Base-by-base conservation (phyloP, 306 rosid species). In the Ochetophila trinervis region DNA sequence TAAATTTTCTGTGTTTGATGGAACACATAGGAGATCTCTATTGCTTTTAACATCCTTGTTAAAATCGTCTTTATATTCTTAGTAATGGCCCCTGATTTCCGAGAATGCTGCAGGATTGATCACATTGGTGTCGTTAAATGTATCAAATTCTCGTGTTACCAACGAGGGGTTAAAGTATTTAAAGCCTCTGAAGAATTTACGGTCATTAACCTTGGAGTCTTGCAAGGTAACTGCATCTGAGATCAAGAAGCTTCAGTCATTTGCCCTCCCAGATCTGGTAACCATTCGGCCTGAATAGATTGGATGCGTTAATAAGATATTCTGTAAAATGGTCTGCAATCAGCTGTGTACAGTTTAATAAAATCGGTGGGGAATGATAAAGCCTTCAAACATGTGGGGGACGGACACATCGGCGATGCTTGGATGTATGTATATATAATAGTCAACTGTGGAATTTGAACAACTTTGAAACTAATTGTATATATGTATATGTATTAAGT, bases 211-310 rank as follows among this genome's bases (percentile, higher is more conserved):
- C 54, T 74, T 88, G 76, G 96, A 88, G 48, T 82, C 86, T 17
- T 81, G 89, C 76, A 78, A 74, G 81, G 89, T 88, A 78, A 88
- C 91, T 6, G 82, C 89, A 60, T 71, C 66, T 35, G 91, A 79
- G 70, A 82, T 88, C 50, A 86, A 75, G 87, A 88, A 78, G 70
- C 83, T 88, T 47, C 84, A 77, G 81, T 79, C 76, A 14, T 69
- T 57, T 48, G 62, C 80, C 75, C 89, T 88, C 66, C 89, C 87
- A 2, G 82, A 88, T 69, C 78, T 88, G 68, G 83, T 84, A 36
- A 84, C 79, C 82, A 83, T 88, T 69, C 82, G 96, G 17, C 95
- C 91, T 0, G 89, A 72, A 67, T 86, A 86, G 76, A 53, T 57
- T 5, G 34, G 37, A 44, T 34, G 52, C 44, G 63, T 12, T n/a